Conservation (phyloP, 2,329 filamentous ascomycete genomes). For the Trichoderma koningiopsis region DNA sequence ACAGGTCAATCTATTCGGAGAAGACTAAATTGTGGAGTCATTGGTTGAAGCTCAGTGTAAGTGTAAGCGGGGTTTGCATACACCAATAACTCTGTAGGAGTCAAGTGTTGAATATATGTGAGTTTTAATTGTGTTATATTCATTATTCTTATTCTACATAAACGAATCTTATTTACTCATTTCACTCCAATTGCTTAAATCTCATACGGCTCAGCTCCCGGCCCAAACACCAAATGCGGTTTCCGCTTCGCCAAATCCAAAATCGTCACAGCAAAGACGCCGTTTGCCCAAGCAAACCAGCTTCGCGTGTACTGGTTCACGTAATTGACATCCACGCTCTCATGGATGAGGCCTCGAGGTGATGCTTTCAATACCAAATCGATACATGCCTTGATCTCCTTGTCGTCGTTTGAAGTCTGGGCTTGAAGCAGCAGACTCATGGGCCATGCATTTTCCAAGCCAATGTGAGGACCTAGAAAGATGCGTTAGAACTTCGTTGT, state of each 20-base stretch:
- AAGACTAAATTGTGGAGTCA: not conserved
- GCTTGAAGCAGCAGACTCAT: conserved; percentile 93
- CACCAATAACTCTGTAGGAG: not conserved
- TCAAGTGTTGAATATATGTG: not conserved
- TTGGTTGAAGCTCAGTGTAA: not conserved
- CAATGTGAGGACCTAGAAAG: conserved; percentile 65
- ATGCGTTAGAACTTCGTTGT: not conserved
- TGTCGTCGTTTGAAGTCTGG: conserved; percentile 81
- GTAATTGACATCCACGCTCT: conserved; percentile 82
- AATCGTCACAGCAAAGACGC: conserved; percentile 90
- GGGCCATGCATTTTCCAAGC: conserved; percentile 90
- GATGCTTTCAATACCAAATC: conserved; percentile 74
- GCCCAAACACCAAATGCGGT: conserved; percentile 80
- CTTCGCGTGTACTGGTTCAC: conserved; percentile 73
- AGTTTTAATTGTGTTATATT: not conserved
- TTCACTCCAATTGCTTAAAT: conserved; percentile 39
- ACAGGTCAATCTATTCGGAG: not conserved
- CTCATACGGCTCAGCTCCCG: conserved; percentile 61
- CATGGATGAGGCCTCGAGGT: conserved; percentile 80
- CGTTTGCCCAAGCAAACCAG: conserved; percentile 99
- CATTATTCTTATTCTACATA: not conserved
- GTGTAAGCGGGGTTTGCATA: not conserved
- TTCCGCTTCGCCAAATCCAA: conserved; percentile 86
- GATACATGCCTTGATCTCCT: conserved; percentile 76
- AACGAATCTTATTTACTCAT: not conserved